Base-by-base conservation (phyloP, 140 eudicot species). In the Ambrosia hybrid region DNA sequence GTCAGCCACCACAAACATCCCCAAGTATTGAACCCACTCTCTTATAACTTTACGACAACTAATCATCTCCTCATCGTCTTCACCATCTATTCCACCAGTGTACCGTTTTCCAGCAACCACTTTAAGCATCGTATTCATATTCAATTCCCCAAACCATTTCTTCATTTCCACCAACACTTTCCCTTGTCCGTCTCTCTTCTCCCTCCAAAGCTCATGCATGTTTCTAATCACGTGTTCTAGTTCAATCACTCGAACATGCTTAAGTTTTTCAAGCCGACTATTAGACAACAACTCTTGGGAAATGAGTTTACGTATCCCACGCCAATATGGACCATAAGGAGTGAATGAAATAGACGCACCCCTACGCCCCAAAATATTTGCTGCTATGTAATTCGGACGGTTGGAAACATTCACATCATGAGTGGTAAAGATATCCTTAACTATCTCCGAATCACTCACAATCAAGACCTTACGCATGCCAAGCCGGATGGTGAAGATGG, bases 391-490 rank as follows among this genome's bases (percentile, higher is more conserved):
- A 11, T 59, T 71, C 0, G 89, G 89, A 15, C 86, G 79, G 8
- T 67, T 5, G 3, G 77, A 79, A 51, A 81, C 81, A 41, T 3
- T 41, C 55, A 71, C 43, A 71, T 85, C 89, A 56, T 85, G 81
- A 64, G 81, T 81, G 30, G 85, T 81, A 69, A 84, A 78, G 69
- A 81, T 73, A n/a, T 84, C 84, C 46, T 67, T 67, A 49, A 58
- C 86, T 2, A 77, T 61, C 10, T 65, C 71, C 57, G 38, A 65
- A 45, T 9, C 10, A 17, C 71, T 84, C 38, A 84, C 82, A 53
- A 84, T 75, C 46, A 84, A 46, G 43, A 67, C 73, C 9, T 60
- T 65, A 12, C 64, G 70, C 9, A 77, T 13, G 12, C 88, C 85
- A 0, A 80, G 51, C 61, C 74, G 56, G 3, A 80, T 10, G 0